phyloP scores from a whole-genome alignment of 1,284 basidiomycete species.

The Sporisorium scitamineum region DNA sequence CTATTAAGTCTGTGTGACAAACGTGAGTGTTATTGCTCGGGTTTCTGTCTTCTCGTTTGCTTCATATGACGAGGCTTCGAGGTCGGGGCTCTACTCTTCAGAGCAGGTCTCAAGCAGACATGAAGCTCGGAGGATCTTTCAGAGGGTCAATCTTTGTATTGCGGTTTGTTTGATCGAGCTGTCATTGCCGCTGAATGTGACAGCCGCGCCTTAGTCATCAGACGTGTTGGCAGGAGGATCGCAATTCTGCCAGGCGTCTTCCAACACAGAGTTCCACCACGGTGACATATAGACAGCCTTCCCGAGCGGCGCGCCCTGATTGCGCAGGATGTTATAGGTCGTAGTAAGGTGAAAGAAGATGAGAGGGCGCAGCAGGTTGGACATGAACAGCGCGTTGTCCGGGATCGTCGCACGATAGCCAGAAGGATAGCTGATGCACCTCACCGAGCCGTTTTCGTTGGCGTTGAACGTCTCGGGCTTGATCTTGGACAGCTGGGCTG shows the following conservation, averaged over 20 bases:
- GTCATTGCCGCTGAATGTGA: no score
- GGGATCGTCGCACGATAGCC: background rate
- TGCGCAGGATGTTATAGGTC: conserved; percentile 1
- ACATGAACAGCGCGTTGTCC: background rate
- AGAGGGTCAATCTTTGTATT: no score
- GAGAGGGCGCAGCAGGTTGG: background rate
- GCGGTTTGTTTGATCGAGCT: no score
- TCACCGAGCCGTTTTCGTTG: background rate
- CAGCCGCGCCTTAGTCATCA: no score
- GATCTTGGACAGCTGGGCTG: background rate
- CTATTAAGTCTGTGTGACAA: background rate
- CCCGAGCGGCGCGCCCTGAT: background rate
- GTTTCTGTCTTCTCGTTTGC: no score
- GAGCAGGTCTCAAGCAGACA: no score
- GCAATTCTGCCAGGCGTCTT: background rate
- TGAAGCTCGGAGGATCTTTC: no score
- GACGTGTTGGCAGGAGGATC: background rate
- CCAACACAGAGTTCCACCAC: background rate
- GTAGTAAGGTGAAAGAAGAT: background rate
- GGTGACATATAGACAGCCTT: background rate
- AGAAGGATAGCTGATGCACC: background rate
- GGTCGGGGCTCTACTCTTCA: no score
- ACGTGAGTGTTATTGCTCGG: no score
- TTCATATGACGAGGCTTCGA: no score
- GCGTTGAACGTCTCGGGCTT: background rate